A percentile compares a stretch with the other conserved stretches of the same genome.
phyloP scores from a whole-genome alignment of 2,329 filamentous ascomycete species.

The Byssochlamys sp. region DNA sequence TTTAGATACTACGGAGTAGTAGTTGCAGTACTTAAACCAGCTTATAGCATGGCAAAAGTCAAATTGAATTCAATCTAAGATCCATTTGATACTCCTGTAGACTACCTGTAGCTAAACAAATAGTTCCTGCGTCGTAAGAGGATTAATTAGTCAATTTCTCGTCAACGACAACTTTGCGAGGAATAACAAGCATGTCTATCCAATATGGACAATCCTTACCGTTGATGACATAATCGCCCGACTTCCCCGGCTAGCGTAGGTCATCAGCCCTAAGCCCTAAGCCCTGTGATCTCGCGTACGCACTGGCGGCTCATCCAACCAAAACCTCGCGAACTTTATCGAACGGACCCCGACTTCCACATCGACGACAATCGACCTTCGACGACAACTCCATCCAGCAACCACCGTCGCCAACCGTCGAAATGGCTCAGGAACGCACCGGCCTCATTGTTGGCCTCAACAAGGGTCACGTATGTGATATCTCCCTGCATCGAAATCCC shows the following conservation, averaged over 20 bases:
- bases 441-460: constrained; percentile 54
- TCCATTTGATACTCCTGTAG: too few relatives aligned
- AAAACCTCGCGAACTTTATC: constrained; percentile 20
- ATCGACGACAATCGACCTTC: constrained; percentile 14
- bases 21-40: too few relatives aligned
- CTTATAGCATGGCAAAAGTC: too few relatives aligned
- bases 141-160: too few relatives aligned
- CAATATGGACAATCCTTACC: neutral
- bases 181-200: too few relatives aligned
- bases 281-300: constrained; percentile 30
- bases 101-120: too few relatives aligned
- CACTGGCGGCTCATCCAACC: constrained; percentile 21
- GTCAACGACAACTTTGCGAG: neutral
- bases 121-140: too few relatives aligned
- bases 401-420: constrained; percentile 31
- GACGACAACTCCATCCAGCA: constrained; percentile 23
- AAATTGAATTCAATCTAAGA: too few relatives aligned
- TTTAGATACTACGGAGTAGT: neutral
- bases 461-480: constrained; percentile 55
- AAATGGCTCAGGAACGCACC: constrained; percentile 44
- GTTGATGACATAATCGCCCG: neutral
- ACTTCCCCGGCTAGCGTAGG: neutral
- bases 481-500: constrained; percentile 9
- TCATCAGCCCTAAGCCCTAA: constrained; percentile 28
- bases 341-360: constrained; percentile 12